Percentiles rank a stretch among this genome's conserved stretches.
These are phyloP conservation scores for Botrytis deweyae DNA, from an alignment of 2,329 filamentous ascomycete genomes.

Conservation along the genomic window DNA sequence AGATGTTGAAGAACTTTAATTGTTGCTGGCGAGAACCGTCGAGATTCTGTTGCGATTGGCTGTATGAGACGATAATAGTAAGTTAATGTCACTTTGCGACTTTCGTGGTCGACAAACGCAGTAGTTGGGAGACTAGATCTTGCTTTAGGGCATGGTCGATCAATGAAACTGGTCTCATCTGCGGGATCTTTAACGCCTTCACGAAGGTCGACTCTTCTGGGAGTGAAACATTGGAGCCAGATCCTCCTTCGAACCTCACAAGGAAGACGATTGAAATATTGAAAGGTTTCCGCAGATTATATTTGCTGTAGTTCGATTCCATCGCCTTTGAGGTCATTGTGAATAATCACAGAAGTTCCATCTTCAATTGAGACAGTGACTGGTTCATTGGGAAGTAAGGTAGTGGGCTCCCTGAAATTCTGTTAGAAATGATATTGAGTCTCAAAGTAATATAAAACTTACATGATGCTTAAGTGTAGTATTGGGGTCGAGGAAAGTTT, in stretches of 20 bases:
- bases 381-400: not conserved
- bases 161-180: not conserved
- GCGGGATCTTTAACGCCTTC: not conserved
- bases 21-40: not conserved
- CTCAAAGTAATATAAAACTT: not conserved
- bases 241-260: not conserved
- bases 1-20: not conserved
- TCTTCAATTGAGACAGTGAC: not conserved
- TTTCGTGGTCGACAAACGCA: slow-evolving; percentile 2
- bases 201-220: not conserved
- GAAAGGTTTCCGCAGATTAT: not conserved
- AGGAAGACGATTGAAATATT: not conserved
- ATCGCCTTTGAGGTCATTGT: not conserved
- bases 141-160: not conserved
- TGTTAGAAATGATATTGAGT: not conserved
- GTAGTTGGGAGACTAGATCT: not conserved
- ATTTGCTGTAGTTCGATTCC: not conserved
- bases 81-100: not conserved
- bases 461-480: not conserved
- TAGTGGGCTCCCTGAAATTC: not conserved
- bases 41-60: not conserved
- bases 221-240: not conserved
- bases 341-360: not conserved
- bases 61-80: not conserved
- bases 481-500: not conserved